Percentiles rank a stretch among this genome's conserved stretches.
Conservation (phyloP, 2,329 filamentous ascomycete genomes). For the Polytolypa hystricis region DNA sequence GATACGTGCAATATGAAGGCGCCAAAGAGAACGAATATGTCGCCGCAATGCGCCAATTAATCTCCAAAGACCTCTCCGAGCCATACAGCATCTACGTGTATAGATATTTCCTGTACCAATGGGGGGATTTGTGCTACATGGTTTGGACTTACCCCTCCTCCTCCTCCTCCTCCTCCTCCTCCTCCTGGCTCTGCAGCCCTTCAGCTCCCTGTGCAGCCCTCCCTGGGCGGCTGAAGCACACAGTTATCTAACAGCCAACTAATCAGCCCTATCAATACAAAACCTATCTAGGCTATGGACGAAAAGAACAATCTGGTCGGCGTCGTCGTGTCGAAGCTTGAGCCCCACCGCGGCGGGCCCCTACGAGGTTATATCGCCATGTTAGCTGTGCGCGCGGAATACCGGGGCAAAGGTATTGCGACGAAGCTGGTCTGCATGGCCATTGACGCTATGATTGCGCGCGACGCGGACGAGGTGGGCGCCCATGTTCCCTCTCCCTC, state of each 20-base stretch:
- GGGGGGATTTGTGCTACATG: constrained; percentile 95
- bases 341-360: constrained; percentile 76
- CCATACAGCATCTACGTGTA: constrained; percentile 99
- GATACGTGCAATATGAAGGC: constrained; percentile 50
- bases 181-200: no score
- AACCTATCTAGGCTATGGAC: constrained; percentile 38
- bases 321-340: constrained; percentile 89
- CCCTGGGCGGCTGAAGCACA: no score
- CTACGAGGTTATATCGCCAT: constrained; percentile 95
- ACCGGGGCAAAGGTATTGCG: constrained; percentile 76
- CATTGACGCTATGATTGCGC: constrained; percentile 78
- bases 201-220: no score
- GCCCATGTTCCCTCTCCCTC: not conserved
- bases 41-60: constrained; percentile 78
- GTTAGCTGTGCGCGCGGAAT: constrained; percentile 75
- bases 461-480: constrained; percentile 68
- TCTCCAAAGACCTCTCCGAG: constrained; percentile 92
- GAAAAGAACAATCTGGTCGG: constrained; percentile 56
- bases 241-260: not conserved
- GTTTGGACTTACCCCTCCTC: constrained; percentile 34
- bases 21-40: constrained; percentile 57
- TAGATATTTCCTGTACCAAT: constrained; percentile 94
- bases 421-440: constrained; percentile 80
- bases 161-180: not conserved
- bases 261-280: not conserved